Evolutionary conservation across 2,329 filamentous ascomycete genomes (phyloP).

Genomic region (Sporothrix phasma): DNA sequence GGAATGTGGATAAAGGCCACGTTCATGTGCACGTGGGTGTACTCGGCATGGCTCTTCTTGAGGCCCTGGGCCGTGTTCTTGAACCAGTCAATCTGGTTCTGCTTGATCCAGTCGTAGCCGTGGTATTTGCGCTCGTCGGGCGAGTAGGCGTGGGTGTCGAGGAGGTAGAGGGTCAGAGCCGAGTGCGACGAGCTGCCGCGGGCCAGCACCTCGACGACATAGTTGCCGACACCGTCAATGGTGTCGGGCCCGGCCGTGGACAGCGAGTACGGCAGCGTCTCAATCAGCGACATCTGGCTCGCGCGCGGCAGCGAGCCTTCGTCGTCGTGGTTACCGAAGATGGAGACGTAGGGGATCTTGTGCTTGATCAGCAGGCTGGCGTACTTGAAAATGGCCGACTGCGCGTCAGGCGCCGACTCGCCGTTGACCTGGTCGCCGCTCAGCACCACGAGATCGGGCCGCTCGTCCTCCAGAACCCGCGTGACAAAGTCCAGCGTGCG

Average conservation of each 20-base stretch:
- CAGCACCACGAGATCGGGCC: conserved; percentile 82
- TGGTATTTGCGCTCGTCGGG: conserved; percentile 78
- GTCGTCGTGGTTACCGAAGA: conserved; percentile 97
- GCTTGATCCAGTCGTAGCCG: conserved; percentile 98
- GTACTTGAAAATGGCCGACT: conserved; percentile 90
- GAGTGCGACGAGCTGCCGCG: conserved; percentile 73
- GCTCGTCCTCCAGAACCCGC: conserved; percentile 79
- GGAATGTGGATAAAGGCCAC: conserved; percentile 97
- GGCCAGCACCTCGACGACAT: conserved; percentile 81
- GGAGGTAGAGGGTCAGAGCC: conserved; percentile 84
- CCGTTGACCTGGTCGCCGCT: conserved; percentile 95
- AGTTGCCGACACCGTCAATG: conserved; percentile 88
- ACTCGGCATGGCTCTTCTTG: conserved; percentile 69
- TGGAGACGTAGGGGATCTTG: conserved; percentile 81
- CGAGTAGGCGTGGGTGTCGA: conserved; percentile 87
- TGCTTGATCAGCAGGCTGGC: conserved; percentile 73
- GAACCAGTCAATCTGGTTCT: conserved; percentile 92
- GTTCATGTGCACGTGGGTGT: conserved; percentile 88
- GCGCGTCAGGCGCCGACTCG: conserved; percentile 80
- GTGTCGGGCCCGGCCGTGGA: conserved; percentile 73
- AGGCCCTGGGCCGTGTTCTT: conserved; percentile 62
- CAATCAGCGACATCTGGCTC: conserved; percentile 75
- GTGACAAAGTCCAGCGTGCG: conserved; percentile 84
- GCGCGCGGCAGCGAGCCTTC: conserved; percentile 70
- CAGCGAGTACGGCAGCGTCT: conserved; percentile 80